Evolutionary conservation across 345 rosid species (phyloP), one percentile per base, ranked within the genome.

Genomic region (Syzygium jambos): DNA sequence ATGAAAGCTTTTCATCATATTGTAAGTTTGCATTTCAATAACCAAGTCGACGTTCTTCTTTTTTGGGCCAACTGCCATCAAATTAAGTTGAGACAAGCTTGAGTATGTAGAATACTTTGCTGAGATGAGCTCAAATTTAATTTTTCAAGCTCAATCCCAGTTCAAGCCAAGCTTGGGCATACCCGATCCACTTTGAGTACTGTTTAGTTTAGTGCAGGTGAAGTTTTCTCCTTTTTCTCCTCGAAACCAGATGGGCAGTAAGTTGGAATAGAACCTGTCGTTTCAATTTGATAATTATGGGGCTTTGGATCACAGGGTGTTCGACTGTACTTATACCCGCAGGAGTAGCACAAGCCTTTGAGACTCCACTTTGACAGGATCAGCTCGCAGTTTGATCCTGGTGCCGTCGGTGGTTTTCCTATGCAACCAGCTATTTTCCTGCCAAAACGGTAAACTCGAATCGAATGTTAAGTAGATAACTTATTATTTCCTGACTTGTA

Each of bases 281-380:
- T 87, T 49, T 49, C 49, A 52, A 38, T 63, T 30, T 86, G 55
- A 51, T 86, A 49, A 85, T n/a, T 25, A 51, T 77, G 30, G 82
- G 87, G 87, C 73, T 22, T 90, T 46, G 51, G 86, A 25, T 63
- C 56, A 87, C 77, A 94, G 97, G 96, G n/a, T 90, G 95, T 86
- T 90, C 98, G 21, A 93, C 94, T 21, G 97, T 95, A 17, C 89
- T 96, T 21, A 92, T 96, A 87, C 98, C 98, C 41, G 94, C 96
- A 87, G 93, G 94, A 91, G 98, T 95, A 12, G 93, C 93, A 65
- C 95, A 96, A 57, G 97, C 98, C 88, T 90, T 90, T 94, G 77
- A 93, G 93, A 61, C 94, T 90, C 86, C 98, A 94, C 86, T 94
- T 94, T 89, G 96, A 95, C 91, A 93, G 91, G 90, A 89, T 92